Conservation (phyloP, 2,329 filamentous ascomycete species). For the Ophiostoma ips region DNA sequence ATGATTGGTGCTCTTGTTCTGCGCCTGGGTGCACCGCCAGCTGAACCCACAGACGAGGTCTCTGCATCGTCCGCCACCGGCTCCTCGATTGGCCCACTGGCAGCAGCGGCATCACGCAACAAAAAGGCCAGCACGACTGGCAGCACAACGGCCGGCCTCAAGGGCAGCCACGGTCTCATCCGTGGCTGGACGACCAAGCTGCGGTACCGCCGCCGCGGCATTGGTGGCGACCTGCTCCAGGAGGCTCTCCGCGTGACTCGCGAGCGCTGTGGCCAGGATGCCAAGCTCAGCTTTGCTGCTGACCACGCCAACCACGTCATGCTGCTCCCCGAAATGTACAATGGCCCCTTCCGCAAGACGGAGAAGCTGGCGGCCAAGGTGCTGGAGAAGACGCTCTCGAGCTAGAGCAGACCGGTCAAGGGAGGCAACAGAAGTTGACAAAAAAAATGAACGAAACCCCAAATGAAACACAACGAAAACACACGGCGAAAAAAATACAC, state of each 20-base stretch:
- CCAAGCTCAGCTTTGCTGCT: constrained; percentile 55
- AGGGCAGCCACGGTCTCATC: constrained; percentile 55
- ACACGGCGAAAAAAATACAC: background rate
- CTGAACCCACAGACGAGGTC: background rate
- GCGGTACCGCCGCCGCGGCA: constrained; percentile 54
- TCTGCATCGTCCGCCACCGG: background rate
- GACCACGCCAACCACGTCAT: constrained; percentile 63
- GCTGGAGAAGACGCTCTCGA: constrained; percentile 34
- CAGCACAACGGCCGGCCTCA: constrained; percentile 21
- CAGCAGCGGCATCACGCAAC: constrained; percentile 4
- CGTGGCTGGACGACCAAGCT: constrained; percentile 69
- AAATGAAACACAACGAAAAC: background rate
- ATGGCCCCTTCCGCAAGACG: constrained; percentile 41
- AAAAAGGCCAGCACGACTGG: constrained; percentile 7
- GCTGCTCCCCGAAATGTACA: constrained; percentile 49
- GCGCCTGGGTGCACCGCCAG: constrained; percentile 40
- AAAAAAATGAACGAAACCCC: background rate
- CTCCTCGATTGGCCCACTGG: background rate
- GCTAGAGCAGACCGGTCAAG: constrained; percentile 28
- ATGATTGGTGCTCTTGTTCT: constrained; percentile 61
- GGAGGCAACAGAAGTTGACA: background rate
- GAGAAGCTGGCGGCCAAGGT: constrained; percentile 44
- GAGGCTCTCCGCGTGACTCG: constrained; percentile 56
- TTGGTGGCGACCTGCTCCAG: constrained; percentile 59
- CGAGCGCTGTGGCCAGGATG: constrained; percentile 53